Base-by-base conservation (phyloP, 2,329 filamentous ascomycete genomes). In the Hypomyces perniciosus region DNA sequence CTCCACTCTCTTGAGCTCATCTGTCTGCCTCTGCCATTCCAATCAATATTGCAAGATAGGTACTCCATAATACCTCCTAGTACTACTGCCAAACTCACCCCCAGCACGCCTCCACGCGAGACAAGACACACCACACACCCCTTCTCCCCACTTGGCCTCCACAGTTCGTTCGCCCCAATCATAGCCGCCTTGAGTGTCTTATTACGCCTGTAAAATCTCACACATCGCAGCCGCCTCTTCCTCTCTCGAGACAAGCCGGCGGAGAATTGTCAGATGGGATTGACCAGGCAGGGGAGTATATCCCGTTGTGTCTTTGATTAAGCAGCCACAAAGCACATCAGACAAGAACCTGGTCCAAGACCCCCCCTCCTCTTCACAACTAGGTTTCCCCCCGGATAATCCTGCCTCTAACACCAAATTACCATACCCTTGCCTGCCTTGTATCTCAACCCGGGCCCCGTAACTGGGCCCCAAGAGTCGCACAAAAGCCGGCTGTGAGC, bases 401-500 rank as follows among this genome's bases (percentile, higher is more conserved):
- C 66, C 65, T 66, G 67, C 66, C 62, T 57, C 57, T 65, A 68
- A 67, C 65, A 66, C 67, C 31, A 28, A 44, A 44, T 20, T 69
- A 68, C 63, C 66, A 56, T 55, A 70, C 66, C 69, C 68, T 20
- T 67, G 68, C 69, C 69, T 72, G 67, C 69, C 69, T 72, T 69
- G 69, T 69, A 70, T 69, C 57, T 58, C 54, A 47, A 50, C 56
- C 68, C 67, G 65, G 65, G 65, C 67, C 65, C 64, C 66, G 64
- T 54, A 46, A 57, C 55, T 57, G 59, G 49, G 57, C 61, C 55
- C 66, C 65, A 65, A 66, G 69, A 75, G 73, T 75, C 69, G 68
- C 73, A 77, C 75, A 75, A 75, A 73, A 74, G 65, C 69, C 68
- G 68, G 69, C 65, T 59, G 62, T 63, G 65, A 69, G 67, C 71